phyloP scores from a whole-genome alignment of 2,329 filamentous ascomycete genomes.

The Aspergillus brasiliensis region DNA sequence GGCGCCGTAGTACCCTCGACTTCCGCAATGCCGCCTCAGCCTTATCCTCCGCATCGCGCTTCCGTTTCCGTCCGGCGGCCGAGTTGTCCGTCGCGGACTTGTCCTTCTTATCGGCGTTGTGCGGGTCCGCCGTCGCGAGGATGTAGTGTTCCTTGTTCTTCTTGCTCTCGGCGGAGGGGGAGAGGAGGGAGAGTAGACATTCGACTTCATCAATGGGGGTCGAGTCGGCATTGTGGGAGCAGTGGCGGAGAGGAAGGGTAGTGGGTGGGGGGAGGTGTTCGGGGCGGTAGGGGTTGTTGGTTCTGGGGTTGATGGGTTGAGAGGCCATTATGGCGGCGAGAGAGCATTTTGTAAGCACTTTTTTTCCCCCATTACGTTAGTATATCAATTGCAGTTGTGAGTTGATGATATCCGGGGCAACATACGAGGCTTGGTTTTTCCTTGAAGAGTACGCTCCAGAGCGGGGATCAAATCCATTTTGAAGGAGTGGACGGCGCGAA shows the following conservation, averaged over 20 bases:
- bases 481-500: constrained; percentile 77
- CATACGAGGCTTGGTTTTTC: constrained; percentile 78
- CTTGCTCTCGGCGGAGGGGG: constrained; percentile 39
- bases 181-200: constrained; percentile 49
- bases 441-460: constrained; percentile 81
- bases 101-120: constrained; percentile 25
- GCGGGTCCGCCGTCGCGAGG: constrained; percentile 47
- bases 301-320: constrained; percentile 41
- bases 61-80: constrained; percentile 33
- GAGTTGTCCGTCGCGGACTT: constrained; percentile 14
- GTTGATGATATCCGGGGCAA: constrained; percentile 17
- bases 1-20: constrained; percentile 37
- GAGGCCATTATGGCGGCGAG: constrained; percentile 47
- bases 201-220: constrained; percentile 47
- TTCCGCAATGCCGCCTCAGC: constrained; percentile 35
- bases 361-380: constrained; percentile 39
- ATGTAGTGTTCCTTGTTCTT: constrained; percentile 54
- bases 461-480: constrained; percentile 85
- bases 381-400: constrained; percentile 9
- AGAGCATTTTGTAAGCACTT: constrained; percentile 73
- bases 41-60: constrained; percentile 36
- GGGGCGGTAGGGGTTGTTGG: constrained; percentile 43
- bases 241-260: constrained; percentile 48
- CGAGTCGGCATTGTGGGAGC: constrained; percentile 47
- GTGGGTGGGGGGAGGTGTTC: constrained; percentile 49